A percentile compares a stretch with the other conserved stretches of the same genome.
Conservation (phyloP, 2,329 filamentous ascomycete genomes). For the Cercospora sojina region DNA sequence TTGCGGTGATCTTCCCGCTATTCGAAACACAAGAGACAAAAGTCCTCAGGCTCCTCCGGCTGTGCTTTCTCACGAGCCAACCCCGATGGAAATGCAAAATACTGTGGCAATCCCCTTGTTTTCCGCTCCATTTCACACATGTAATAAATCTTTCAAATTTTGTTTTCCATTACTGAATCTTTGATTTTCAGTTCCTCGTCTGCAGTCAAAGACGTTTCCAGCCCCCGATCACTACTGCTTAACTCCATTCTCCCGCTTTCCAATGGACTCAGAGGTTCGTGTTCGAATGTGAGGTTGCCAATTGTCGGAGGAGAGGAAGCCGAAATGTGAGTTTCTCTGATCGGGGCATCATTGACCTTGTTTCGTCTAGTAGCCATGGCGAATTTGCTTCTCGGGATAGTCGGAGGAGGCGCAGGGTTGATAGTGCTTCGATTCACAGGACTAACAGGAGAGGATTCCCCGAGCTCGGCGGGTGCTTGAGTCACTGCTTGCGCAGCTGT, state of each 20-base stretch:
- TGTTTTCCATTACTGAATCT: constrained; percentile 5
- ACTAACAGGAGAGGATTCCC: not conserved
- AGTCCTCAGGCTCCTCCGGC: not conserved
- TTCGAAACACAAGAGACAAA: not conserved
- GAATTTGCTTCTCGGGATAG: constrained; percentile 13
- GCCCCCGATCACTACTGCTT: constrained; percentile 33
- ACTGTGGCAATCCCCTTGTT: not conserved
- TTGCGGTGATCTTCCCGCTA: not conserved
- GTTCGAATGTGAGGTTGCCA: constrained; percentile 17
- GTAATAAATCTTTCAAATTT: not conserved
- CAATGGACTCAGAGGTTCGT: constrained; percentile 6
- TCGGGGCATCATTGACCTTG: not conserved
- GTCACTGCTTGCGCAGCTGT: not conserved
- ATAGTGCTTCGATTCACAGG: not conserved
- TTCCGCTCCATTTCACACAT: not conserved
- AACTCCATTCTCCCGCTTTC: constrained; percentile 1
- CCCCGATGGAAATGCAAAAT: not conserved
- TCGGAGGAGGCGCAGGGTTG: constrained; percentile 4
- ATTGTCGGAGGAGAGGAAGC: constrained; percentile 3
- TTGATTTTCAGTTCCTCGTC: constrained; percentile 36
- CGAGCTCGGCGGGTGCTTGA: not conserved
- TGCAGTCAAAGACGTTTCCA: constrained; percentile 59
- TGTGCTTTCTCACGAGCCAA: not conserved
- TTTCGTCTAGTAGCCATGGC: not conserved
- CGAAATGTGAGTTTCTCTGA: not conserved